phyloP scores from a whole-genome alignment of 208 protist species.

The Phytomonas sp. region DNA sequence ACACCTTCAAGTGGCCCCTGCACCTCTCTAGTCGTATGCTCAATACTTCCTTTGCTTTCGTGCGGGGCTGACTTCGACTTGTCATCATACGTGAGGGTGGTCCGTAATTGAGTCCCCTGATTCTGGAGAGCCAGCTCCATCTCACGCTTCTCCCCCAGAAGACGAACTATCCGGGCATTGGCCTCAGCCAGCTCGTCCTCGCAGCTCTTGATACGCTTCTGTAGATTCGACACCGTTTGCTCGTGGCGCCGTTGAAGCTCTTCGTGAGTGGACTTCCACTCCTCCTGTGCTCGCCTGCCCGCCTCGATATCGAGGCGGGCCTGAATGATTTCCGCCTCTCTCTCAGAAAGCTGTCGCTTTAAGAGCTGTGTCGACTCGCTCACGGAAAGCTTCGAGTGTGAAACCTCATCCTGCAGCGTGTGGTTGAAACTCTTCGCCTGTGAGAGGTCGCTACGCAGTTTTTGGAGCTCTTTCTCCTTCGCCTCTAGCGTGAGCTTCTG shows the following conservation, averaged over 20 bases:
- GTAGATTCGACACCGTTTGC: slow-evolving; percentile 17
- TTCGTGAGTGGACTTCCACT: slow-evolving; percentile 45
- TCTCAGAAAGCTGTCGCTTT: slow-evolving; percentile 32
- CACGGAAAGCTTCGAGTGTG: slow-evolving; percentile 18
- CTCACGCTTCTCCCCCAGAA: slow-evolving; percentile 30
- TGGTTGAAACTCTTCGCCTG: slow-evolving; percentile 28
- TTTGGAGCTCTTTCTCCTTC: slow-evolving; percentile 48
- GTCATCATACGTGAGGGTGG: slow-evolving; percentile 15
- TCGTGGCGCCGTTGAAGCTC: slow-evolving; percentile 40
- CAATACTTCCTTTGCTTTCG: slow-evolving; percentile 34
- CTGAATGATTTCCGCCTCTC: slow-evolving; percentile 35
- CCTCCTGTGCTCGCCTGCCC: slow-evolving; percentile 21
- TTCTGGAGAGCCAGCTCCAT: slow-evolving; percentile 26
- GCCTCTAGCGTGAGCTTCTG: slow-evolving; percentile 23
- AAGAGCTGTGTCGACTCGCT: slow-evolving; percentile 31
- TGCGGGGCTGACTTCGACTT: slow-evolving; percentile 29
- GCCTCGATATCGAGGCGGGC: slow-evolving; percentile 39
- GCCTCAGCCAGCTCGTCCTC: slow-evolving; percentile 42
- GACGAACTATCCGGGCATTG: slow-evolving; percentile 17
- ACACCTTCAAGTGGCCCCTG: slow-evolving; percentile 27
- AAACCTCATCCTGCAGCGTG: slow-evolving; percentile 38
- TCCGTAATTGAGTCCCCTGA: slow-evolving; percentile 26
- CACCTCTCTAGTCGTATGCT: slow-evolving; percentile 35
- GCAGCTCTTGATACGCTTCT: slow-evolving; percentile 31
- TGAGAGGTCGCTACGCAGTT: slow-evolving; percentile 27